These are phyloP conservation scores for Avena sativa DNA, from an alignment of 176 grass and related monocot species.

Conservation along the genomic window DNA sequence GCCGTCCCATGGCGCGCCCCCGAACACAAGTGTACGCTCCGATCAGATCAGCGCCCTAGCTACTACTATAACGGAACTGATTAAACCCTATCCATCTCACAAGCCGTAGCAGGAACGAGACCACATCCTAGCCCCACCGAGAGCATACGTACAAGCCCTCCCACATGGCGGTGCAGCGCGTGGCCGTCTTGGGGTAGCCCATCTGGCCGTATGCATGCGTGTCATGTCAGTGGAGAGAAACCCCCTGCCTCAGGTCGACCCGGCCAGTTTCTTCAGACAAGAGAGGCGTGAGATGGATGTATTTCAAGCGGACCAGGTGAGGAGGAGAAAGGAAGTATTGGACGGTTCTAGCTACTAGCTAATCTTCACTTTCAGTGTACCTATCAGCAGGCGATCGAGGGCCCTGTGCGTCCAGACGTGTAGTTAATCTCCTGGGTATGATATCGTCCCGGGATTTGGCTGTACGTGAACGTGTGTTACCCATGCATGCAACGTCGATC, in stretches of 20 bases:
- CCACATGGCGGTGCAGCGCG: conserved; percentile 7
- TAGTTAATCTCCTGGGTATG: background rate
- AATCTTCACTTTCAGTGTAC: background rate
- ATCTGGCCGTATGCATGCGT: background rate
- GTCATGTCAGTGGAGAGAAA: background rate
- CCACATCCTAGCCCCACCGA: conserved; percentile 33
- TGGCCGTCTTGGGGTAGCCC: background rate
- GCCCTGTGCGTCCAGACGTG: conserved; percentile 52
- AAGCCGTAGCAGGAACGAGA: conserved; percentile 34
- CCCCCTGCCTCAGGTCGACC: background rate
- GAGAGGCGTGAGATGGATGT: background rate
- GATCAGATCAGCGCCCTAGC: background rate
- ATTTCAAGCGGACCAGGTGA: background rate
- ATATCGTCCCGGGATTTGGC: conserved; percentile 33
- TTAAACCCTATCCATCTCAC: background rate
- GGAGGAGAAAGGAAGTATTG: conserved; percentile 44
- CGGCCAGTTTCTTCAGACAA: background rate
- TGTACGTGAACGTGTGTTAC: conserved; percentile 44
- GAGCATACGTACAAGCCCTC: conserved; percentile 14
- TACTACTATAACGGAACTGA: background rate
- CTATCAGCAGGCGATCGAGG: background rate
- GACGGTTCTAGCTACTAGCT: background rate
- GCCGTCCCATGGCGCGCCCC: background rate
- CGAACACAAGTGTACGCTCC: background rate
- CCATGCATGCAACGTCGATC: background rate